Evolutionary conservation across 2,329 filamentous ascomycete genomes (phyloP).

Genomic region (Paraphaeosphaeria sporulosa): DNA sequence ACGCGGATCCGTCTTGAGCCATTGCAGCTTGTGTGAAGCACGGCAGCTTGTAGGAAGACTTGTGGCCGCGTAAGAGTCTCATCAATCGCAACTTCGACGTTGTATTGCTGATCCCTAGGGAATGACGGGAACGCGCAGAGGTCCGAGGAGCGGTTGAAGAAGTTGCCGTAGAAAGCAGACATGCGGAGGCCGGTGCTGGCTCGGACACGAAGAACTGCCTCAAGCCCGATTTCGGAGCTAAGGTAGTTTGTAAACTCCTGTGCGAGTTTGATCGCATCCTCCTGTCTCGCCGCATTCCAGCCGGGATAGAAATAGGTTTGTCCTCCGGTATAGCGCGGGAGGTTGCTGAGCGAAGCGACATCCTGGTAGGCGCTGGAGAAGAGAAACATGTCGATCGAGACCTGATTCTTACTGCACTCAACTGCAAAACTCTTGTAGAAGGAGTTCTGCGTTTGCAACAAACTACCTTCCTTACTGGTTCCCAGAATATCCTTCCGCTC

Average conservation of each 20-base stretch:
- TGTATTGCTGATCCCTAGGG: conserved; percentile 95
- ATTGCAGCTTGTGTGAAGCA: conserved; percentile 97
- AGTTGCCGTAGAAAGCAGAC: conserved; percentile 99
- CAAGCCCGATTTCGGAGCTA: conserved; percentile 94
- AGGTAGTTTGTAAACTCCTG: conserved; percentile 96
- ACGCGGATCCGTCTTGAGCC: conserved; percentile 95
- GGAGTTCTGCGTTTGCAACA: conserved; percentile 90
- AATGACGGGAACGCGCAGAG: conserved; percentile 98
- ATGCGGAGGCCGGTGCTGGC: conserved; percentile 94
- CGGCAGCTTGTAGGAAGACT: conserved; percentile 82
- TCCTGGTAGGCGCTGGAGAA: conserved; percentile 72
- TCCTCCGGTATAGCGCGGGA: conserved; percentile 94
- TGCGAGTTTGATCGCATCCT: conserved; percentile 98
- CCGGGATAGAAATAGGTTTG: conserved; percentile 99
- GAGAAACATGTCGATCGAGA: conserved; percentile 71
- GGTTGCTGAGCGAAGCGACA: conserved; percentile 92
- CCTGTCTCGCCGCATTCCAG: conserved; percentile 91
- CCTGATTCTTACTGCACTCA: conserved; percentile 98
- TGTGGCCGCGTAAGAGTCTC: conserved; percentile 91
- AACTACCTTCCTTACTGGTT: conserved; percentile 85
- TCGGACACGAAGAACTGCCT: conserved; percentile 93
- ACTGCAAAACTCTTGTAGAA: conserved; percentile 99
- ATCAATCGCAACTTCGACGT: conserved; percentile 97
- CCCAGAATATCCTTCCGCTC: conserved; percentile 98
- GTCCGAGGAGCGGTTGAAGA: conserved; percentile 98